Base-by-base conservation (phyloP, 106 monocot genomes). In the Dendrobium nobile region DNA sequence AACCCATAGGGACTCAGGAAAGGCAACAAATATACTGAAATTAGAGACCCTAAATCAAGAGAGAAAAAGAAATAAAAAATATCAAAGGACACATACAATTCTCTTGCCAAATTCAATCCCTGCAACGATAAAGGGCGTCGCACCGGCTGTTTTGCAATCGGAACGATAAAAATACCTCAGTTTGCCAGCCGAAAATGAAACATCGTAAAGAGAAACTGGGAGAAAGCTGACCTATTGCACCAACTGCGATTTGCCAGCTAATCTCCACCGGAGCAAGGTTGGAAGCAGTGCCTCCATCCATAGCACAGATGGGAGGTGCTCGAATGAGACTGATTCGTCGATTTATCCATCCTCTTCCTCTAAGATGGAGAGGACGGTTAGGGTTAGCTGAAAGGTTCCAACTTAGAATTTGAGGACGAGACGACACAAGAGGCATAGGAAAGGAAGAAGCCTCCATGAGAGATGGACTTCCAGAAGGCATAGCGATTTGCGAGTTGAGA, bases 51-150 rank as follows among this genome's bases (percentile, higher is more conserved):
- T 51, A 51, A 51, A 51, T 51, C 51, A 13, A 51, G 3, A 47
- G 9, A 47, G 6, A 51, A 51, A 51, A 11, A 51, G 51, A 51
- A 51, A 13, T 51, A 15, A 51, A 51, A 51, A 24, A 22, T 65
- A 26, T n/a, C 64, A 27, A 40, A 0, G 13, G 22, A 1, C 64
- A 84, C 96, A 90, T 56, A 96, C 96, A 78, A 96, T 96, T 76
- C 93, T 84, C 80, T 96, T 96, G 79, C 93, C 64, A 68, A 96
- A 96, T 83, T 92, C 96, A 68, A 96, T 84, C 55, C 88, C 93
- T 0, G 96, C 93, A 15, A 96, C 87, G 1, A 88, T 80, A 83
- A 96, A 96, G 1, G 96, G 93, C 67, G 80, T 87, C 11, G 90
- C 64, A 72, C 93, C 93, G 81, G 96, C 96, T 96, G 91, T n/a